Percentiles rank a stretch among this genome's conserved stretches.
phyloP scores from a whole-genome alignment of 208 protist genomes.

The Giardia duodenalis region DNA sequence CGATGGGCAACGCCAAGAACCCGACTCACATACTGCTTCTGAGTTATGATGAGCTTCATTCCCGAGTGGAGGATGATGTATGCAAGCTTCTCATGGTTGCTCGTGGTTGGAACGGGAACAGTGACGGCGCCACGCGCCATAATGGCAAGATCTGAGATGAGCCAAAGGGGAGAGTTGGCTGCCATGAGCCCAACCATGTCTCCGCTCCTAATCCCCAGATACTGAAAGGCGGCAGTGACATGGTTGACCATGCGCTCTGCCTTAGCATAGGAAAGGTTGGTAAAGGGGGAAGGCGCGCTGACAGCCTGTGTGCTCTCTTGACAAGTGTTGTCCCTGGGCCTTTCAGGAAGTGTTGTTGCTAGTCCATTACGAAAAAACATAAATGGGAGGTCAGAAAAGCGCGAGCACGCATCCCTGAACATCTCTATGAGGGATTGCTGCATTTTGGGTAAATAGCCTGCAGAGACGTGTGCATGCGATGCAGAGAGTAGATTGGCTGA shows the following conservation, averaged over 20 bases:
- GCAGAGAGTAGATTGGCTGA: neutral
- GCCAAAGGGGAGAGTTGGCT: slow-evolving; percentile 20
- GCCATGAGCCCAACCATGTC: neutral
- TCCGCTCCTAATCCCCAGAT: neutral
- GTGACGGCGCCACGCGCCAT: neutral
- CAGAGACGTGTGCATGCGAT: neutral
- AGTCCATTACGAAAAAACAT: neutral
- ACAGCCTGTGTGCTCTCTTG: neutral
- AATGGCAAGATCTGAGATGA: slow-evolving; percentile 25
- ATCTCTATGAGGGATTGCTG: neutral
- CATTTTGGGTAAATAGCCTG: neutral
- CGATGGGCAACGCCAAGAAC: neutral
- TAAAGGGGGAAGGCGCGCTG: neutral
- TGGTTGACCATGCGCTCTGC: neutral
- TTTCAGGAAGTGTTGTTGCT: neutral
- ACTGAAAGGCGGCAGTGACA: neutral
- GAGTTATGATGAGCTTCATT: neutral
- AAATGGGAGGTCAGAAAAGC: neutral
- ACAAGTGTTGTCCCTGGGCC: no score
- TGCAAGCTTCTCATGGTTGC: neutral
- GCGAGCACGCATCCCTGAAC: neutral
- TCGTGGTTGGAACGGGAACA: neutral
- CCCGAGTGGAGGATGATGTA: neutral
- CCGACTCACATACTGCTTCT: neutral
- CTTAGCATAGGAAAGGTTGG: neutral